Conservation (phyloP, 768 basidiomycete genomes). For the Podaxis carcinomalis region DNA sequence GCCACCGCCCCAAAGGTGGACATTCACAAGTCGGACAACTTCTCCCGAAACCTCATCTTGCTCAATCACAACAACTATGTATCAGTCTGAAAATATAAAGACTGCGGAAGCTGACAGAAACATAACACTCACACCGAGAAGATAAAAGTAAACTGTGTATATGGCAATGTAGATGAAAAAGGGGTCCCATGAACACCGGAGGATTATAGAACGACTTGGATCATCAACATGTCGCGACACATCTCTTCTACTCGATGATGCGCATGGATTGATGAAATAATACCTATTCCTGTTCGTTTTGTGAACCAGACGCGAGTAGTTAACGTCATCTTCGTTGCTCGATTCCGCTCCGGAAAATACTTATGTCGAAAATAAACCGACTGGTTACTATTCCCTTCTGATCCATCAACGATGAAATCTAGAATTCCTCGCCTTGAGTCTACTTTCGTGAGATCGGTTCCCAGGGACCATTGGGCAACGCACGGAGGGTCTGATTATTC, state of each 20-base stretch:
- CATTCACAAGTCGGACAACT: not conserved
- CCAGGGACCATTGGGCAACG: not conserved
- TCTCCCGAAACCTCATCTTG: not conserved
- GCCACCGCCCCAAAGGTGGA: not conserved
- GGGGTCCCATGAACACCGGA: not conserved
- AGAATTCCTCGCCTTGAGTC: not conserved
- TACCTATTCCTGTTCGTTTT: not conserved
- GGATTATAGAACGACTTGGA: not conserved
- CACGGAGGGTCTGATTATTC: not conserved
- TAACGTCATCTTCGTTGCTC: not conserved
- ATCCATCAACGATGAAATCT: not conserved
- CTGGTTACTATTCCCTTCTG: not conserved
- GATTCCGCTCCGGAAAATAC: not conserved
- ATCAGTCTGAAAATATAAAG: not conserved
- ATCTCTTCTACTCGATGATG: not conserved
- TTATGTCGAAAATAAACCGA: not conserved
- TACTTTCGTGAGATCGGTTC: not conserved
- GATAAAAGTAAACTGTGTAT: not conserved
- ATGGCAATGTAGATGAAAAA: not conserved
- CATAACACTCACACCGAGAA: not conserved
- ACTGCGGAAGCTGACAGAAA: not conserved
- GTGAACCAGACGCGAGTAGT: not conserved
- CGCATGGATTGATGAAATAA: not conserved
- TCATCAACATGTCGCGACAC: not conserved
- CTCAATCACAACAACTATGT: not conserved